phyloP scores from a whole-genome alignment of 73 alveolate species.

The Vitrella brassicaformis region DNA sequence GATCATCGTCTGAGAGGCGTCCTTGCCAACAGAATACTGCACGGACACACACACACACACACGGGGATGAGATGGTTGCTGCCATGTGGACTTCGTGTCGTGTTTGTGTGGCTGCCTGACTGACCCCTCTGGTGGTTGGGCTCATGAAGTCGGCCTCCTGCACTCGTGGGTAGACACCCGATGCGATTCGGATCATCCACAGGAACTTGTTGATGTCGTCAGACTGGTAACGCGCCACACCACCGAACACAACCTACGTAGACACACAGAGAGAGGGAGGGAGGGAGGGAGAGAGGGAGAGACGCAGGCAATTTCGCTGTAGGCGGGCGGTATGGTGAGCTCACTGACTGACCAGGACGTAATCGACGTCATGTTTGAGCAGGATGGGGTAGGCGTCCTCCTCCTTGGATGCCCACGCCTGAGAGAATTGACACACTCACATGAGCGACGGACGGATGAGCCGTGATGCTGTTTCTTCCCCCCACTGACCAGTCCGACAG shows the following conservation, averaged over 20 bases:
- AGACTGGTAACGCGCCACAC: slow-evolving; percentile 47
- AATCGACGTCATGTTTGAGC: slow-evolving; percentile 68
- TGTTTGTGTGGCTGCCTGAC: not conserved
- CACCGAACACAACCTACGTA: not conserved
- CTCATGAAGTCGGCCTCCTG: slow-evolving; percentile 14
- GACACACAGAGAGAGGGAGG: not conserved
- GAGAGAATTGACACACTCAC: not conserved
- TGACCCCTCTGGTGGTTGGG: not conserved
- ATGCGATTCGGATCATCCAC: slow-evolving; percentile 65
- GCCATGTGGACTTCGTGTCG: too few relatives aligned
- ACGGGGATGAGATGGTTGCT: not conserved
- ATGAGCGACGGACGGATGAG: too few relatives aligned
- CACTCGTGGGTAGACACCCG: slow-evolving; percentile 22
- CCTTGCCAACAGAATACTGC: not conserved
- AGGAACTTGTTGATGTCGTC: slow-evolving; percentile 77
- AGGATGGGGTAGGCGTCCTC: slow-evolving; percentile 67
- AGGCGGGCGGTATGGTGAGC: slow-evolving; percentile 14
- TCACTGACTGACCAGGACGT: slow-evolving; percentile 67
- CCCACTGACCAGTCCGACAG: slow-evolving; percentile 68
- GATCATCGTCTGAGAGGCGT: slow-evolving; percentile 63
- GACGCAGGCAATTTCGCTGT: not conserved
- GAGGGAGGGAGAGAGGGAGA: not conserved
- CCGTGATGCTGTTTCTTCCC: too few relatives aligned
- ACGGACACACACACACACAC: not conserved
- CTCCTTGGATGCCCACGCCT: slow-evolving; percentile 63